Evolutionary conservation across 495 filamentous ascomycete genomes (phyloP).

Genomic region (Xylaria acuta): DNA sequence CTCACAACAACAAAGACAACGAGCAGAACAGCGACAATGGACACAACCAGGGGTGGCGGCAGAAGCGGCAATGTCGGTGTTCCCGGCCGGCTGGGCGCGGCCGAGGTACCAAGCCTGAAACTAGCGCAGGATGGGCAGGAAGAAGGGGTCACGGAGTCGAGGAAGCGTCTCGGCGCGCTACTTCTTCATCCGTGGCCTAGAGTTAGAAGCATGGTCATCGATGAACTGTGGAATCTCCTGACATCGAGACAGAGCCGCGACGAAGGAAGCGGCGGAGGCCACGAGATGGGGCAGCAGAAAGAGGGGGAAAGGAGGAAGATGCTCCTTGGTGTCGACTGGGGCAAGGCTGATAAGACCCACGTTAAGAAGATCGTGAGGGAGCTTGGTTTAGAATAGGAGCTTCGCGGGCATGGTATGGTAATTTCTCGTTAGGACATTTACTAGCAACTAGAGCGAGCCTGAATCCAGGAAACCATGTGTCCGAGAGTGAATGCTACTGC

Average conservation of each 20-base stretch:
- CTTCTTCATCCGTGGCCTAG: constrained; percentile 57
- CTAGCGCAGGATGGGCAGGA: constrained; percentile 35
- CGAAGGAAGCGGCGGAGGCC: constrained; percentile 16
- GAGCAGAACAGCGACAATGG: neutral
- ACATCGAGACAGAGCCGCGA: constrained; percentile 10
- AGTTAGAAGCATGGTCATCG: constrained; percentile 50
- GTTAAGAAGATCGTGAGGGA: constrained; percentile 41
- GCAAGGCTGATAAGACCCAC: constrained; percentile 45
- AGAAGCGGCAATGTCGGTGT: neutral
- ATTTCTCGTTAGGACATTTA: neutral
- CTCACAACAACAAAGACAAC: neutral
- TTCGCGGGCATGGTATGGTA: neutral
- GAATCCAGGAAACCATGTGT: neutral
- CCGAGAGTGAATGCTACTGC: neutral
- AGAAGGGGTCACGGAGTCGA: constrained; percentile 45
- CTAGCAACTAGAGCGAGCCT: neutral
- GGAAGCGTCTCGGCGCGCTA: constrained; percentile 51
- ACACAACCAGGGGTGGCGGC: neutral
- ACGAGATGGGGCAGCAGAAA: constrained; percentile 24
- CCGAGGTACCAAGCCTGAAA: constrained; percentile 15
- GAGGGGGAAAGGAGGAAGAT: constrained; percentile 17
- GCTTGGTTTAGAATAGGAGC: constrained; percentile 39
- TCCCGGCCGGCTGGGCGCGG: constrained; percentile 3
- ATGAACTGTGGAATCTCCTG: constrained; percentile 53
- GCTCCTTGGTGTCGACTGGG: constrained; percentile 50